Percentiles rank a stretch among this genome's conserved stretches.
Conservation (phyloP, 768 basidiomycete species). For the Boletus vermiculosoides region DNA sequence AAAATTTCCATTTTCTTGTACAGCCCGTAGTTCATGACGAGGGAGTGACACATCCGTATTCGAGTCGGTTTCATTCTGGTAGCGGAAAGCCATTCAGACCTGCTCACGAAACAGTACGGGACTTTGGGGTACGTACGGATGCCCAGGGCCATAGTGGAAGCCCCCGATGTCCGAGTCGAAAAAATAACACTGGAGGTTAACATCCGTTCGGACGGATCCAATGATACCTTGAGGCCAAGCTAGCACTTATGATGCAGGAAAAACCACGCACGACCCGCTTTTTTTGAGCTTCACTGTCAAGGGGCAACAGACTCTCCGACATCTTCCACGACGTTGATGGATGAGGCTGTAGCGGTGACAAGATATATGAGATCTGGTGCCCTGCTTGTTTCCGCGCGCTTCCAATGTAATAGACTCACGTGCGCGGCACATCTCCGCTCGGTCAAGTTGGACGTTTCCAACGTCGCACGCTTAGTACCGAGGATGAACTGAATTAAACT, state of each 20-base stretch:
- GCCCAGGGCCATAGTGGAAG: constrained; percentile 98
- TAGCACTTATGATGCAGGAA: neutral
- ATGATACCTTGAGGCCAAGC: constrained; percentile 5
- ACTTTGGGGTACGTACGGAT: constrained; percentile 60
- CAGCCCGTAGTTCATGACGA: constrained; percentile 99
- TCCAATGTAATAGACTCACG: constrained; percentile 17
- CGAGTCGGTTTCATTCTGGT: constrained; percentile 94
- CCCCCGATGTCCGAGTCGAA: constrained; percentile 99
- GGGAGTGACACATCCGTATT: constrained; percentile 98
- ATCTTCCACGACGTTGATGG: constrained; percentile 19
- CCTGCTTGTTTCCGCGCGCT: neutral
- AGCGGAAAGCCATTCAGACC: neutral
- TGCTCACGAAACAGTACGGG: neutral
- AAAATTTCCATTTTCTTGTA: constrained; percentile 99
- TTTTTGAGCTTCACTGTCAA: constrained; percentile 72
- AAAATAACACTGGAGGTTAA: constrained; percentile 82
- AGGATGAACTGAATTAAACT: neutral
- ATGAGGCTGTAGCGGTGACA: neutral
- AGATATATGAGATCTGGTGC: neutral
- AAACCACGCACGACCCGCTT: constrained; percentile 77
- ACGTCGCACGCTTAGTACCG: neutral
- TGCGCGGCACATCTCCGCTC: constrained; percentile 4
- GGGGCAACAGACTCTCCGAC: constrained; percentile 50
- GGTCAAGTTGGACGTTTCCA: neutral
- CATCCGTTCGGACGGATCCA: constrained; percentile 3